Evolutionary conservation across 768 basidiomycete species (phyloP), one percentile per base, ranked within the genome.

Genomic region (Pleurotus citrinopileatus): DNA sequence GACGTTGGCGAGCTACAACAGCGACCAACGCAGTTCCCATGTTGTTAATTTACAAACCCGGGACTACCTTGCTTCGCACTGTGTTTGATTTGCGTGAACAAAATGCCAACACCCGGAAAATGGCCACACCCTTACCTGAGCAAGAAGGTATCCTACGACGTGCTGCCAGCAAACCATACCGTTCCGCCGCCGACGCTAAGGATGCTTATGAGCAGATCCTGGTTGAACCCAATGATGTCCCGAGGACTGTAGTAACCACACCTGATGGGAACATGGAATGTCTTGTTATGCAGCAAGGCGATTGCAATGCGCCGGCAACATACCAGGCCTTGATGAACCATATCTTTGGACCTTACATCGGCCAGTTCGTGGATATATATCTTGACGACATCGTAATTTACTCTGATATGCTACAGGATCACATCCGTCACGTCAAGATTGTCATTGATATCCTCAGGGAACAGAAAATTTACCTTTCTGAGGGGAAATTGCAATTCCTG

Each of bases 191-290:
- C 0, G 73, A 76, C 53, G 45, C 64, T 56, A 55, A 59, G 15
- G 61, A 69, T 26, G 71, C 73, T 0, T 77, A 73, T n/a, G 71
- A 77, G 54, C 73, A 76, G 46, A 65, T 67, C n/a, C 53, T 61
- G 0, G 57, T 71, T 0, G 28, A 53, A 4, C 68, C 68, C 2
- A 64, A 62, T 28, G 58, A 73, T 48, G 70, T 73, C 7, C n/a
- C 50, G 0, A 4, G 57, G 3, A 52, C 63, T 12, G 47, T 68
- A 38, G 34, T 76, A 52, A 69, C 68, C 0, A 77, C 69, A 2
- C 70, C 70, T 19, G 69, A 74, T 61, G 76, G 78, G 0, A 77
- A 68, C 22, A 77, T 79, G 73, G 68, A 67, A 1, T 73, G 72
- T 37, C 54, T 63, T 0, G 74, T 79, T 0, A 59, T 65, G 27